Conservation (phyloP, 1,284 basidiomycete genomes). For the Cutaneotrichosporon dermatis region DNA sequence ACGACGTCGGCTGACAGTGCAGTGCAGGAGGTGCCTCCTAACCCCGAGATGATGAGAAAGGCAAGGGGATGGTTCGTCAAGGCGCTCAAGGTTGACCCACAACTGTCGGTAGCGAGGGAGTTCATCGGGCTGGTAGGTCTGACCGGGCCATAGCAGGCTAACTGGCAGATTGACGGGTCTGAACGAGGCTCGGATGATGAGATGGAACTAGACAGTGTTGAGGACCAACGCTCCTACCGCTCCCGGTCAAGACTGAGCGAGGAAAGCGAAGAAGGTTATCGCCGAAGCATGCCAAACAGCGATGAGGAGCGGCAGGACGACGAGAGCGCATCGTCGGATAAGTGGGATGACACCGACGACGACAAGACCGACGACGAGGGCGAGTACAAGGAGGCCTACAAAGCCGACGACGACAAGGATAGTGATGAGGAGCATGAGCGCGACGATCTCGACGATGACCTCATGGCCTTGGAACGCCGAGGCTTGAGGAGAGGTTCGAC, state of each 20-base stretch:
- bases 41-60: conserved; percentile 18
- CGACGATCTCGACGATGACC: background rate
- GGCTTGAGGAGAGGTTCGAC: background rate
- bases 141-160: background rate
- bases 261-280: background rate
- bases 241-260: background rate
- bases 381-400: background rate
- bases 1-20: background rate
- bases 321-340: background rate
- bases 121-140: conserved; percentile 29
- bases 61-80: conserved; percentile 36
- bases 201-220: conserved; percentile 1
- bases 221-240: no score
- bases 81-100: conserved; percentile 29
- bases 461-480: background rate
- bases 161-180: conserved; percentile 6
- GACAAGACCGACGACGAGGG: background rate
- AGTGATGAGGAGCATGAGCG: background rate
- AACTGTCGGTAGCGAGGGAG: conserved; percentile 28
- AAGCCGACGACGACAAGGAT: background rate
- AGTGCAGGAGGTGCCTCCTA: background rate
- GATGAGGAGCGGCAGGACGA: background rate
- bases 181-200: background rate
- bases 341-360: background rate
- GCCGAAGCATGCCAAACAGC: background rate